Evolutionary conservation across 1,284 basidiomycete species (phyloP).

Genomic region (Leccinum fallax): DNA sequence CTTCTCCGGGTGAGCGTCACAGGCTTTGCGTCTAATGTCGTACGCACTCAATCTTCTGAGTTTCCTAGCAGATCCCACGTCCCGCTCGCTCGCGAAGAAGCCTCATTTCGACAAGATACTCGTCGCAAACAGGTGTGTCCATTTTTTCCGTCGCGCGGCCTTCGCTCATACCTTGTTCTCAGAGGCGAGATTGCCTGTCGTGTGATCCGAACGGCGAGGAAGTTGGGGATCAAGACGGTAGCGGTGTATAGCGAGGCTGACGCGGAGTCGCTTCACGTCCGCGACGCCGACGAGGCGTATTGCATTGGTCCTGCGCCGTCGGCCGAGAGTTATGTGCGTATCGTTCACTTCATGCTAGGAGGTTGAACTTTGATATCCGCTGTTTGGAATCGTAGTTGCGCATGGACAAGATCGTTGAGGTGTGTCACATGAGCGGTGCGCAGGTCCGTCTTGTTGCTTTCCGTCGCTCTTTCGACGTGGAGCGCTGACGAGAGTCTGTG

Average conservation of each 20-base stretch:
- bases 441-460: constrained; percentile 55
- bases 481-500: constrained; percentile 10
- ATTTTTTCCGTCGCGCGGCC: neutral
- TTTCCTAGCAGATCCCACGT: constrained; percentile 4
- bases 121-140: constrained; percentile 75
- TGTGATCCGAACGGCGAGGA: constrained; percentile 87
- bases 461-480: neutral
- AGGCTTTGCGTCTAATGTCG: neutral
- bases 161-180: neutral
- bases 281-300: constrained; percentile 92
- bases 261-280: constrained; percentile 75
- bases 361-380: constrained; percentile 9
- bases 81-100: constrained; percentile 22
- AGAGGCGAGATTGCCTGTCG: constrained; percentile 95
- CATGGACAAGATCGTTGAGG: constrained; percentile 87
- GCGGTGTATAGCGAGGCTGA: constrained; percentile 92
- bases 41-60: neutral
- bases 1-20: neutral
- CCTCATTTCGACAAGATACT: constrained; percentile 84
- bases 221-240: constrained; percentile 86
- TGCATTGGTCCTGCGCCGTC: constrained; percentile 91
- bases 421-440: constrained; percentile 79
- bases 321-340: constrained; percentile 82
- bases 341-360: neutral
- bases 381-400: constrained; percentile 56